phyloP scores from a whole-genome alignment of 495 filamentous ascomycete species.

The Tricharina praecox region DNA sequence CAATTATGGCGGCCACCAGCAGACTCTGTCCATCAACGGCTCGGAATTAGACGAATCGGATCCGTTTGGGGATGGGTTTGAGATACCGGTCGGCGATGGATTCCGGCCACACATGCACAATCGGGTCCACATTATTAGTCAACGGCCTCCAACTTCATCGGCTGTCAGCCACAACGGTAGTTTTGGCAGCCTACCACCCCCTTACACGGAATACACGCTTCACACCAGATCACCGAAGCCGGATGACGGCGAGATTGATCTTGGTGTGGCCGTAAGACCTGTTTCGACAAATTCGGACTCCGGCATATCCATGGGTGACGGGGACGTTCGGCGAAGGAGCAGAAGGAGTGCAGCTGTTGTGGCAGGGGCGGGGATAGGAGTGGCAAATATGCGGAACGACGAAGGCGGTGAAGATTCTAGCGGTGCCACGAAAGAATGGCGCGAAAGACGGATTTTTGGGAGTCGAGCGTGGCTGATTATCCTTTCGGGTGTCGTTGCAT shows the following conservation, averaged over 20 bases:
- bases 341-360: neutral
- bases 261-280: neutral
- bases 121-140: no score
- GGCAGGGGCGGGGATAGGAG: slow-evolving; percentile 3
- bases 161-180: slow-evolving; percentile 9
- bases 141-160: slow-evolving; percentile 6
- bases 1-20: slow-evolving; percentile 22
- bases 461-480: slow-evolving; percentile 11
- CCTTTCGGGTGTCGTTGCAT: slow-evolving; percentile 7
- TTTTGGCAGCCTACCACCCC: slow-evolving; percentile 15
- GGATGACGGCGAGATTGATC: slow-evolving; percentile 5
- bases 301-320: neutral
- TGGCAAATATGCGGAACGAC: neutral
- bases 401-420: slow-evolving; percentile 2
- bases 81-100: slow-evolving; percentile 20
- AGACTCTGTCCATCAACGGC: slow-evolving; percentile 13
- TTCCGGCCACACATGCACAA: slow-evolving; percentile 22
- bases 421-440: slow-evolving; percentile 21
- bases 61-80: slow-evolving; percentile 19
- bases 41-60: slow-evolving; percentile 14
- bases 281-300: neutral
- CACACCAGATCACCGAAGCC: slow-evolving; percentile 8
- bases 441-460: slow-evolving; percentile 12
- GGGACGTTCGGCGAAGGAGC: neutral
- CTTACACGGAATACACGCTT: slow-evolving; percentile 21